Conservation (phyloP, 1,139 yeast species). For the Williopsis jadinii region DNA sequence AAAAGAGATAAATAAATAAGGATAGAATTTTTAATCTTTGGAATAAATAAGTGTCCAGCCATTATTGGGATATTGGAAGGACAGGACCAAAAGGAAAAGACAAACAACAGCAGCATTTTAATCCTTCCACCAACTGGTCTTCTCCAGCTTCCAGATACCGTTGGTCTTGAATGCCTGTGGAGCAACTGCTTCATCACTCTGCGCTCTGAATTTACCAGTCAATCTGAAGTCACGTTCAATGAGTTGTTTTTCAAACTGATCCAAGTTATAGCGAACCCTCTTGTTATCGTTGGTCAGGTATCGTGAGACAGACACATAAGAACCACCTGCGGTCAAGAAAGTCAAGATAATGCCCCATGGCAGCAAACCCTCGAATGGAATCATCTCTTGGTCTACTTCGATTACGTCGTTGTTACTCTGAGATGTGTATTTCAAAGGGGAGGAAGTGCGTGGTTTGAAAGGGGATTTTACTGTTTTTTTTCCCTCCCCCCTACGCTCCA, state of each 20-base stretch:
- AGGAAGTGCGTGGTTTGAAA: not conserved
- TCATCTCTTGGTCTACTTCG: conserved; percentile 27
- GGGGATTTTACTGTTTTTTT: not conserved
- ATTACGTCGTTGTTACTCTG: not conserved
- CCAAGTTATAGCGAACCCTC: conserved; percentile 50
- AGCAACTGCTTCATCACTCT: conserved; percentile 59
- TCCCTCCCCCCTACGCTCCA: too few relatives aligned
- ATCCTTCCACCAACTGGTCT: conserved; percentile 21
- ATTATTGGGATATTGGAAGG: too few relatives aligned
- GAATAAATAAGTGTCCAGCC: too few relatives aligned
- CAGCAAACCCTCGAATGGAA: conserved; percentile 67
- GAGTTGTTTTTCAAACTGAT: conserved; percentile 48
- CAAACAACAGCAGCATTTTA: not conserved
- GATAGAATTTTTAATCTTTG: too few relatives aligned
- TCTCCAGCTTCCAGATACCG: conserved; percentile 36
- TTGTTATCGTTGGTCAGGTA: conserved; percentile 42
- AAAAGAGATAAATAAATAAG: too few relatives aligned
- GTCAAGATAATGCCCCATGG: conserved; percentile 61
- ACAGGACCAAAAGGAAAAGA: too few relatives aligned
- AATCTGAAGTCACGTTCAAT: conserved; percentile 65
- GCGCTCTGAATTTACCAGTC: conserved; percentile 71
- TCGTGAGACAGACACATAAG: conserved; percentile 40
- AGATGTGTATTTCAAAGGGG: not conserved
- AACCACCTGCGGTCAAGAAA: conserved; percentile 45
- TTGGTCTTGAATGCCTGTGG: conserved; percentile 64